These are phyloP conservation scores for Hippophae tibetana DNA, from an alignment of 306 rosid species.

Conservation along the genomic window DNA sequence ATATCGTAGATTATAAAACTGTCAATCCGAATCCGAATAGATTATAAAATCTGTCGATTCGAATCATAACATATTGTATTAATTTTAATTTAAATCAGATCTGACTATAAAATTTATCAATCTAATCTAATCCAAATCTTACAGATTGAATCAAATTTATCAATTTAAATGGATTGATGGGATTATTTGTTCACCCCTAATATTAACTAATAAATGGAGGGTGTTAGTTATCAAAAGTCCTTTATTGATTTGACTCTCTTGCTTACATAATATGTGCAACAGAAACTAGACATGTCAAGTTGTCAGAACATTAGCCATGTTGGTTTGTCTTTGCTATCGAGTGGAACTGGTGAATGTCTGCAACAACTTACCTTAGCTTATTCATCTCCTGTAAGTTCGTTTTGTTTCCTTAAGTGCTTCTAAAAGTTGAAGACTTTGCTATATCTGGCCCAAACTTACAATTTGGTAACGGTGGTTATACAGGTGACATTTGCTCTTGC, in stretches of 20 bases:
- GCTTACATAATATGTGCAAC: constrained; percentile 22
- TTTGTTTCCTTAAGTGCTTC: not conserved
- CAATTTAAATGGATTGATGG: too few species aligned
- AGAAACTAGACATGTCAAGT: constrained; percentile 82
- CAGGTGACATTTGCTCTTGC: constrained; percentile 74
- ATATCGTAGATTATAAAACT: too few species aligned
- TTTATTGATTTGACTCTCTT: constrained; percentile 5
- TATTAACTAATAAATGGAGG: too few species aligned
- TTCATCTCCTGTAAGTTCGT: constrained; percentile 65
- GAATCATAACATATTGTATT: too few species aligned
- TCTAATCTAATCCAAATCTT: too few species aligned
- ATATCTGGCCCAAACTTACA: constrained; percentile 10
- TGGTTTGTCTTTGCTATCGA: constrained; percentile 59
- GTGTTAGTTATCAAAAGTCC: not conserved
- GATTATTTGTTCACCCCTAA: too few species aligned
- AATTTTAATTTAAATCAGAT: too few species aligned
- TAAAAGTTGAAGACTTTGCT: constrained; percentile 8
- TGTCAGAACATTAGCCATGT: constrained; percentile 61
- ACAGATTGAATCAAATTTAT: too few species aligned
- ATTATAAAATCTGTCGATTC: too few species aligned
- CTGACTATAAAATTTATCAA: too few species aligned
- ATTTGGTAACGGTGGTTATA: constrained; percentile 17
- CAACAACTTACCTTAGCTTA: constrained; percentile 62
- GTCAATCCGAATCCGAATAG: too few species aligned
- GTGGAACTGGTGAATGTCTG: constrained; percentile 32